Conservation (phyloP, 2,329 filamentous ascomycete genomes). For the Gnomoniopsis smithogilvyi region DNA sequence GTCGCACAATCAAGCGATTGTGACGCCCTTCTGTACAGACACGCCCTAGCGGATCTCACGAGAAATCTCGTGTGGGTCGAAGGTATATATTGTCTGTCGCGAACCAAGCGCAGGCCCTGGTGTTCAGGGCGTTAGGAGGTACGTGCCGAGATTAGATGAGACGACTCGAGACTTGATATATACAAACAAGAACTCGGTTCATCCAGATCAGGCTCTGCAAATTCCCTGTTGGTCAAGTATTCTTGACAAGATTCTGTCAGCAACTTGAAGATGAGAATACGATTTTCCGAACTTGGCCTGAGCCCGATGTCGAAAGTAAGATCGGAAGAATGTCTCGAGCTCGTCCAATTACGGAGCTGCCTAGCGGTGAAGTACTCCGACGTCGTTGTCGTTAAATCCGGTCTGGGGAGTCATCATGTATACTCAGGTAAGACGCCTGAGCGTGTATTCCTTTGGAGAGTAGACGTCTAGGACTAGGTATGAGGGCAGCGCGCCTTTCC, state of each 20-base stretch:
- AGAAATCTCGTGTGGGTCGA: not conserved
- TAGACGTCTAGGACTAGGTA: no score
- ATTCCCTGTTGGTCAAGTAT: not conserved
- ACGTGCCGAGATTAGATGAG: not conserved
- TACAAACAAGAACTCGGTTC: not conserved
- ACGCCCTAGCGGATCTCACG: not conserved
- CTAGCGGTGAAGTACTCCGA: slow-evolving; percentile 4
- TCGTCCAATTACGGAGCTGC: not conserved
- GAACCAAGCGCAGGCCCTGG: not conserved
- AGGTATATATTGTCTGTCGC: not conserved
- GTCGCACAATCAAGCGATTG: not conserved
- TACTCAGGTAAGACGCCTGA: not conserved
- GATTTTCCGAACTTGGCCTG: not conserved
- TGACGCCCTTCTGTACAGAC: not conserved
- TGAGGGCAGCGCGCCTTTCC: not conserved
- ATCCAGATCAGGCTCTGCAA: not conserved
- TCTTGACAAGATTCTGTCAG: not conserved
- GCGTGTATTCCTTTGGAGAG: not conserved
- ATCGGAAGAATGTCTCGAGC: not conserved
- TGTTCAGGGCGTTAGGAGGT: not conserved
- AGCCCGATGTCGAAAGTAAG: not conserved
- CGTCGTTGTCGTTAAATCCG: slow-evolving; percentile 10
- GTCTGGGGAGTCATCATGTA: slow-evolving; percentile 1
- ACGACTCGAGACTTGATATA: not conserved
- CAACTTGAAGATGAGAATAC: not conserved